phyloP scores from a whole-genome alignment of 495 filamentous ascomycete species.

The Podospora appendiculata region DNA sequence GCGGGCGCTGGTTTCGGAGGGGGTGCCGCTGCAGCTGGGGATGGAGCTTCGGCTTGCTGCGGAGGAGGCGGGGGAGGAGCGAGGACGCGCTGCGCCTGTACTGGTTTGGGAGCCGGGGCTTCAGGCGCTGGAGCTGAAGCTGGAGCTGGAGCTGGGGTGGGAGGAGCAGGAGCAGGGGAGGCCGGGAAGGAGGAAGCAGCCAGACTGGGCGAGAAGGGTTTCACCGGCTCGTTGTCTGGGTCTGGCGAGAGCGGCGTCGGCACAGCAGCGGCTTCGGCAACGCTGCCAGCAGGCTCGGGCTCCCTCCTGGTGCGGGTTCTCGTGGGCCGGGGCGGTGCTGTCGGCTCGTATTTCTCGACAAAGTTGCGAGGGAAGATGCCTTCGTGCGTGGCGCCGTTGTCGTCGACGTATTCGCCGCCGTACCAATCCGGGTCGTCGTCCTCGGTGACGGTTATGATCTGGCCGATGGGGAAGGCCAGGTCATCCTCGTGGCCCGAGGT shows the following conservation, averaged over 20 bases:
- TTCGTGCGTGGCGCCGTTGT: conserved; percentile 61
- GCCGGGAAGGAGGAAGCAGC: conserved; percentile 12
- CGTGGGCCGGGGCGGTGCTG: conserved; percentile 76
- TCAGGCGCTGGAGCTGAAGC: conserved; percentile 17
- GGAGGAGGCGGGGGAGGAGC: conserved; percentile 29
- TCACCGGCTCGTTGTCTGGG: conserved; percentile 16
- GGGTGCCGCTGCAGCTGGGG: conserved; percentile 9
- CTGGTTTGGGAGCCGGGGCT: conserved; percentile 29
- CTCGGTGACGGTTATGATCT: conserved; percentile 88
- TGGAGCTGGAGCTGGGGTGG: conserved; percentile 18
- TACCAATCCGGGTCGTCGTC: conserved; percentile 96
- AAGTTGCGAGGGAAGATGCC: conserved; percentile 97
- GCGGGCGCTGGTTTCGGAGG: conserved; percentile 34
- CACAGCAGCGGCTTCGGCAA: conserved; percentile 47
- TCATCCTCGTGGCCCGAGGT: conserved; percentile 87
- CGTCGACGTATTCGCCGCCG: conserved; percentile 78
- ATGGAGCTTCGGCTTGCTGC: conserved; percentile 18
- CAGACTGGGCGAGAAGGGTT: conserved; percentile 22
- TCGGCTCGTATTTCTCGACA: conserved; percentile 89
- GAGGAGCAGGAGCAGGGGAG: conserved; percentile 20
- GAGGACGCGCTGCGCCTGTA: conserved; percentile 30
- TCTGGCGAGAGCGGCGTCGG: conserved; percentile 21
- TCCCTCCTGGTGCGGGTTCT: conserved; percentile 73
- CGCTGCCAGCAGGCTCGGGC: conserved; percentile 17
- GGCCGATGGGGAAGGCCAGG: conserved; percentile 74